Percentiles rank a stretch among this genome's conserved stretches.
Conservation (phyloP, 2,329 filamentous ascomycete species). For the Xylaria sp. region DNA sequence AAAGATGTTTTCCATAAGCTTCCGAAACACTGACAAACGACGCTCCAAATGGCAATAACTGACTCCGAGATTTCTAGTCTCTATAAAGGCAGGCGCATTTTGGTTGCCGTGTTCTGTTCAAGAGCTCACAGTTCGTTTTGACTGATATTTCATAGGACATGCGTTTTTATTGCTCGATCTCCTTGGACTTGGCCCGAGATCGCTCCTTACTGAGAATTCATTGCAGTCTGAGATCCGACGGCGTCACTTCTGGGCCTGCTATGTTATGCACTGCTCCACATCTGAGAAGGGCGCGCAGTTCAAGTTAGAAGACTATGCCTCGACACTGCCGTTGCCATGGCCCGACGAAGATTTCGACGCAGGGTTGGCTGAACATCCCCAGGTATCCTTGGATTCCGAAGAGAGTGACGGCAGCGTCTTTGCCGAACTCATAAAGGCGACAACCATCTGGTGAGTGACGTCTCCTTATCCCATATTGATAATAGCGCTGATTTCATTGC, state of each 20-base stretch:
- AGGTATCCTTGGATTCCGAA: constrained; percentile 3
- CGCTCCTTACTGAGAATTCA: background rate
- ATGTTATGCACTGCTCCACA: constrained; percentile 25
- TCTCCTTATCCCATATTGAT: background rate
- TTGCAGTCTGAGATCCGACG: constrained; percentile 25
- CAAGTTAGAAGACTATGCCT: background rate
- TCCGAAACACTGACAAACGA: too few species aligned
- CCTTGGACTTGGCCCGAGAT: constrained; percentile 20
- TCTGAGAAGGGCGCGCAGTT: constrained; percentile 4
- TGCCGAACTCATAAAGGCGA: constrained; percentile 13
- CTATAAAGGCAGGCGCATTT: constrained; percentile 7
- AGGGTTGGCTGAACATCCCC: background rate
- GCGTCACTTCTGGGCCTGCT: constrained; percentile 12
- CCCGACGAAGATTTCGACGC: constrained; percentile 14
- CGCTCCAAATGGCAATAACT: too few species aligned
- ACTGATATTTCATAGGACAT: constrained; percentile 7
- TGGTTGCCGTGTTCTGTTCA: background rate
- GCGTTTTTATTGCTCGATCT: constrained; percentile 21
- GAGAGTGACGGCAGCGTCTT: constrained; percentile 6
- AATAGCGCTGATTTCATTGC: background rate
- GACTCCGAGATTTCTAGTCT: background rate
- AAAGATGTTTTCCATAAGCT: too few species aligned
- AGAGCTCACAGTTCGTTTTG: background rate
- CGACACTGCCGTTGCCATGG: constrained; percentile 16
- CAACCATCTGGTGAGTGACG: constrained; percentile 11